Base-by-base conservation (phyloP, 129 eudicot species). In the Rutidosis leptorrhynchoides region DNA sequence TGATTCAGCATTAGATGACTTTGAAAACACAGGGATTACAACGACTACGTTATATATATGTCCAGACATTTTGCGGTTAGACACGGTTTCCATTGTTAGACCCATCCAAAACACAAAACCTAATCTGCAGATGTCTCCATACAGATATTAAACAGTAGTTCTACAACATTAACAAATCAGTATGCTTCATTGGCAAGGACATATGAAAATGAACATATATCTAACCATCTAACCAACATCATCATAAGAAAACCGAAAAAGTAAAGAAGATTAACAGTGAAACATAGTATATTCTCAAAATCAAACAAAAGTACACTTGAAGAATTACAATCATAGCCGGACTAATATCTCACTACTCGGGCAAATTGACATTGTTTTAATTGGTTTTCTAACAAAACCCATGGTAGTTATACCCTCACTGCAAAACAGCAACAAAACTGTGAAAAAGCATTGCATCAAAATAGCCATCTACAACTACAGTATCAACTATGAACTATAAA, bases 361-460 rank as follows among this genome's bases (percentile, higher is more conserved):
- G n/a, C 30, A 6, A 30, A 56, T 62, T 3, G 16, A 33, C 22
- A 21, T 25, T 25, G 16, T 29, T 24, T 20, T 21, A 19, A 17
- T 49, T 22, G 3, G 28, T 19, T 40, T 22, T 12, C 24, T 42
- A 64, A 15, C 42, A 65, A 60, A 73, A 37, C 63, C 57, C 0
- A 3, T 40, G 26, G 19, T 64, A 20, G 64, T 45, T 53, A 74
- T 58, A 67, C 26, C 54, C 63, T 58, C 68, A 59, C 26, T 40
- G 48, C 58, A 73, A 56, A 73, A 73, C 71, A 53, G 22, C 32
- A 54, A 26, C 70, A 72, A 62, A 73, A 53, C 57, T 27, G 57
- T 37, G 46, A 40, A 12, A 45, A 19, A 64, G 20, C 77, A 72
- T 48, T 37, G 70, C 52, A 62, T 72, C 43, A 49, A 72, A 51